Evolutionary conservation across 176 grass and related monocot species (phyloP), one percentile per base, ranked within the genome.

Genomic region (Rhipidocladum racemiflorum): DNA sequence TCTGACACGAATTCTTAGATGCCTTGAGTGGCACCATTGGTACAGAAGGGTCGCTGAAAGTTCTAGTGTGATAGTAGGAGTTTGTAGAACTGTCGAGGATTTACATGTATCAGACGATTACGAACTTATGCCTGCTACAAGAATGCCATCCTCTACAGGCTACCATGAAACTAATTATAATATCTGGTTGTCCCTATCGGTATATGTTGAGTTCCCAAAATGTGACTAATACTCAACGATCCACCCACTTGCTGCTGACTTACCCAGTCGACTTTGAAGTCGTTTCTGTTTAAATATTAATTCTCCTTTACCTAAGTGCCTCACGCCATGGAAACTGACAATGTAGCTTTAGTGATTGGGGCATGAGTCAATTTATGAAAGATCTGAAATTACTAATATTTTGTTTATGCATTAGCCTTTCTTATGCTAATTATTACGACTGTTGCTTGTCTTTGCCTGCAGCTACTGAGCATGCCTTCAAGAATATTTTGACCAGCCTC

Each of bases 391-490:
- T 43, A 53, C 69, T 24, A 38, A 34, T 7, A 13, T 45, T 83
- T 88, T 72, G 21, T 32, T 55, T 5, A 59, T 46, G 30, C 18
- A 79, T 45, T 36, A 63, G n/a, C 27, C 18, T 78, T 50, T 24
- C 30, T 34, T 61, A 68, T 86, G 44, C 2, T 12, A 56, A 77
- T 27, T 32, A 15, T 61, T 60, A 16, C 48, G 21, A 61, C 84
- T 61, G 39, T 81, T 88, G 42, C 49, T 65, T 29, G 35, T 69
- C 42, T 81, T 43, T 80, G 25, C 61, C 10, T 76, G 57, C 89
- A 94, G 92, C 76, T 89, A 68, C 63, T 39, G 83, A 82, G 77
- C 91, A 90, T 84, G 70, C 75, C 38, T 95, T 88, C 83, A 81
- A 62, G 83, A 74, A 73, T 14, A 84, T 92, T 50, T 86, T 95